These are phyloP conservation scores for Scortechinia acanthostroma DNA, from an alignment of 2,329 filamentous ascomycete genomes.

Conservation along the genomic window DNA sequence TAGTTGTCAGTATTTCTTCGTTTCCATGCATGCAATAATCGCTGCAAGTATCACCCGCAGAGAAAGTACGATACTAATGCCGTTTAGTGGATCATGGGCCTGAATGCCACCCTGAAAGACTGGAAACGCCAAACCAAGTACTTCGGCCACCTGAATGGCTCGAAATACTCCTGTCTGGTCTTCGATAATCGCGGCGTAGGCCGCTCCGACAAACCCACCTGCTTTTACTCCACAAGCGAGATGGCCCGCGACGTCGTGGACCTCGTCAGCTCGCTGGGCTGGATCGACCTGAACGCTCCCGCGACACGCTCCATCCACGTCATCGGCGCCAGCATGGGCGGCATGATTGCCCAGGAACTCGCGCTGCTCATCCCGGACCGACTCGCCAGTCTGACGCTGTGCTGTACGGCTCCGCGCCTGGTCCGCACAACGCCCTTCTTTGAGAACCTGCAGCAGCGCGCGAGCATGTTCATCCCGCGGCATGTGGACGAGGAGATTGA, in stretches of 20 bases:
- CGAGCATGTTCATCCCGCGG: no score
- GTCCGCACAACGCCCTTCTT: constrained; percentile 56
- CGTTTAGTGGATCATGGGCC: constrained; percentile 70
- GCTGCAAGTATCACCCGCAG: no score
- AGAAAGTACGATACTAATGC: constrained; percentile 6
- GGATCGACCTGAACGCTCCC: no score
- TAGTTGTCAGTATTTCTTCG: constrained; percentile 52
- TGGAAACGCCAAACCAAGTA: constrained; percentile 81
- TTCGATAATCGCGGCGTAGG: constrained; percentile 84
- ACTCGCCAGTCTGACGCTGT: constrained; percentile 46
- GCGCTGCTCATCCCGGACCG: constrained; percentile 41
- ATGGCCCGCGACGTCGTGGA: constrained; percentile 78
- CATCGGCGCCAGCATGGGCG: constrained; percentile 76
- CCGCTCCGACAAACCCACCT: constrained; percentile 68
- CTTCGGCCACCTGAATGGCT: constrained; percentile 67
- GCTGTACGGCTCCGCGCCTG: constrained; percentile 53
- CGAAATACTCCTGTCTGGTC: constrained; percentile 67
- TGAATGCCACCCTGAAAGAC: constrained; percentile 58
- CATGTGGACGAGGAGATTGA: no score
- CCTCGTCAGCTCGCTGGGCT: constrained; percentile 62
- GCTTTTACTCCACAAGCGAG: constrained; percentile 73
- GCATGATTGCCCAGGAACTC: constrained; percentile 87
- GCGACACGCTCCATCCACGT: constrained; percentile 48
- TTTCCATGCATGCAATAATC: background rate
- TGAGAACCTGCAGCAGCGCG: no score